Evolutionary conservation across 208 protist species (phyloP), one percentile per base, ranked within the genome.

Genomic region (Cochliopodium minus): DNA sequence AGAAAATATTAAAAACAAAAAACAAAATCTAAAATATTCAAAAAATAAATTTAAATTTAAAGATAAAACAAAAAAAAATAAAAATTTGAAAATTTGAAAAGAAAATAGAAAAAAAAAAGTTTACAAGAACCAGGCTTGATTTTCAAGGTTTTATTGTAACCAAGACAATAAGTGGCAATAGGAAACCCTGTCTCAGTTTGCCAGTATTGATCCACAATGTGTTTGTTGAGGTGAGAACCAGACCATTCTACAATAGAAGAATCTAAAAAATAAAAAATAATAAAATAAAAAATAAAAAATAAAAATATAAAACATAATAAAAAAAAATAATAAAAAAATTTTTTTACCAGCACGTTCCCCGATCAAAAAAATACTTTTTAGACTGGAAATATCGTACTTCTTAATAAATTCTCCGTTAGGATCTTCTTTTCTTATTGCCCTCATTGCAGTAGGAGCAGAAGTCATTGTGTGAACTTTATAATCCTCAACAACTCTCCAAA

Each of bases 381-480:
- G 50, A 35, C 10, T 23, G 4, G 32, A 60, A 11, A 52, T n/a
- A 26, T 65, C 36, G 23, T 57, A 54, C 35, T 62, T 33, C 5
- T 47, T 9, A 17, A 65, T 40, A 13, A 9, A 4, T 13, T 36
- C 1, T 32, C 35, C 49, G 20, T 7, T 29, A 7, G 22, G 13
- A 40, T 65, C 60, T 30, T 64, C 64, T 29, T 72, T 73, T 30
- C 59, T 29, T 39, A 74, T 59, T 2, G 67, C 67, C 22, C 67
- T 50, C 7, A 67, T 11, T 13, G 62, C 68, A 35, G 68, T 73
- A 4, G 68, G 68, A 5, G 68, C 68, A 23, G 39, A 54, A 56
- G 73, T 73, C 1, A 71, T 34, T 17, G 23, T 25, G 22, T 57
- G 61, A 1, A 73, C 67, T 1, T 58, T 33, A 48, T 73, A 47